Base-by-base conservation (phyloP, 2,329 filamentous ascomycete genomes). In the Ophiostoma angusticollis region DNA sequence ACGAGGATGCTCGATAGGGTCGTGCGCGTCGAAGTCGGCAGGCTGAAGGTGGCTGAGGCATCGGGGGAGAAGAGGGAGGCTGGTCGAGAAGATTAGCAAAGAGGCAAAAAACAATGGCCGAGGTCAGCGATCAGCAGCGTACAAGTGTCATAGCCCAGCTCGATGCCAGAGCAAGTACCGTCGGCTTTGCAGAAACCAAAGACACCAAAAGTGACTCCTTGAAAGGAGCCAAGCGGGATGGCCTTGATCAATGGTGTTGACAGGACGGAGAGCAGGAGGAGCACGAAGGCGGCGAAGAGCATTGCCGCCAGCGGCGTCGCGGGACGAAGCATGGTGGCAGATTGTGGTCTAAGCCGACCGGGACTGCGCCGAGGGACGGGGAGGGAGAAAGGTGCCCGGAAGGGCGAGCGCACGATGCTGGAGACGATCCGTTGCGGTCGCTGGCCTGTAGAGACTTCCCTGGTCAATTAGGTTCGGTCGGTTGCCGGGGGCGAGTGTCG, bases 221-320 rank as follows among this genome's bases (percentile, higher is more conserved):
- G 63, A 54, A 78, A 89, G 37, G 74, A 78, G 27, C 83, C 87
- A 30, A 98, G 68, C 9, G 86, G 84, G 33, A 98, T 93, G 19
- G 69, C 72, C 54, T 81, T 78, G 55, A 96, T 80, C 49, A 98
- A 77, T 14, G 91, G 91, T 0, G 85, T 87, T 1, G 89, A 94
- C n/a, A 98, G 64, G 28, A 87, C 84, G 33, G 86, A 84, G 28
- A 98, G 68, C 33, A 96, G 67, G 37, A 96, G 70, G 45, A 96
- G 68, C 46, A 70, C 80, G 60, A 98, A 95, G 48, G 89, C 86
- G 53, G 74, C 70, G 46, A 93, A 73, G 54, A 96, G 80, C 57
- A 96, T 65, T 50, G 94, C 67, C 50, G 87, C 79, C 56, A 98
- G 67, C 50, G 91, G 89, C 44, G 91, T 96, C 45, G 91, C 89